Conservation (phyloP, 257 asterid species). For the Lithospermum erythrorhizon region DNA sequence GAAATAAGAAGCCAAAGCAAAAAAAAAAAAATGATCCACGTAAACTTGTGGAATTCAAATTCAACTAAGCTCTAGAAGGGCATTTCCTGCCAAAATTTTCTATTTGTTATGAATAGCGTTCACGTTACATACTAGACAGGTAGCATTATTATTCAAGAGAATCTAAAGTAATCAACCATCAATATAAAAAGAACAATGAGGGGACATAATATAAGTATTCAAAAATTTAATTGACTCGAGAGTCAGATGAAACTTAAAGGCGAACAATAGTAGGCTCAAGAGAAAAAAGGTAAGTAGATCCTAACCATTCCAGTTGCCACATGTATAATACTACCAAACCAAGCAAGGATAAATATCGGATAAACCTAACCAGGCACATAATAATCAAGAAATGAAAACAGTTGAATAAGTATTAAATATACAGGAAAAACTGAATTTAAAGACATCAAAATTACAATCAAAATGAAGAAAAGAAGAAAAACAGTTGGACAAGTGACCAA, state of each 20-base stretch:
- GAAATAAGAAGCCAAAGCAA: too few species aligned
- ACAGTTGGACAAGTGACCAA: too few species aligned
- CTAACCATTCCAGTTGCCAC: conserved; percentile 97
- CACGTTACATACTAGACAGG: not conserved
- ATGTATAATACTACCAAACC: conserved; percentile 77
- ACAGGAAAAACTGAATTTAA: too few species aligned
- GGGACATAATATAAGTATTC: not conserved
- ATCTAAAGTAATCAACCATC: not conserved
- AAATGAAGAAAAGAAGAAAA: not conserved
- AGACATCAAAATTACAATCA: not conserved
- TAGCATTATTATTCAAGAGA: not conserved
- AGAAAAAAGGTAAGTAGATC: conserved; percentile 2
- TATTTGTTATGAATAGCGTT: too few species aligned
- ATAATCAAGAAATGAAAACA: not conserved
- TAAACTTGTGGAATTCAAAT: too few species aligned
- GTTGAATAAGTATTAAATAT: not conserved
- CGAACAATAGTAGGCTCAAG: not conserved
- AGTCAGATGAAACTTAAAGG: too few species aligned
- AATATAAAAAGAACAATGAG: not conserved
- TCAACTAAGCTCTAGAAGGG: too few species aligned
- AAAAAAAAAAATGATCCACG: too few species aligned
- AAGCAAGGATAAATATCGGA: conserved; percentile 69
- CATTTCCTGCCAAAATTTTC: too few species aligned
- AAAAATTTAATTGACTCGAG: not conserved
- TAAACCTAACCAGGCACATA: conserved; percentile 34